phyloP scores from a whole-genome alignment of 2,329 filamentous ascomycete species.

The Beauveria scarabaeidicola region DNA sequence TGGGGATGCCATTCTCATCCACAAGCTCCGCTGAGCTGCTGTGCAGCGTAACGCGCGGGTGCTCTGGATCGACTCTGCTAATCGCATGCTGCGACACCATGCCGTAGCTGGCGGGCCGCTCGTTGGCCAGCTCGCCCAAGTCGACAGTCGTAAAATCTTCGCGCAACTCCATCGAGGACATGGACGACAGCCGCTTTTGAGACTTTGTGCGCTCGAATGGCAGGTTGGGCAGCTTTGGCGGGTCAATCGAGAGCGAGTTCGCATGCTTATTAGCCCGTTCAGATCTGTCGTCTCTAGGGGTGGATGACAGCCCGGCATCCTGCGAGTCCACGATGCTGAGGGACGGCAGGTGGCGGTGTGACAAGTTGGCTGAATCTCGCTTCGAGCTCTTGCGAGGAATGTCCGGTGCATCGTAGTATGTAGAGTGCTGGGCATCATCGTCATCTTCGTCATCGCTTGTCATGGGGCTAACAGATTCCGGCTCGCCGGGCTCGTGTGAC shows the following conservation, averaged over 20 bases:
- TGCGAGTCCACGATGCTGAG: slow-evolving; percentile 23
- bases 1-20: slow-evolving; percentile 24
- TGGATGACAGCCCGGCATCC: slow-evolving; percentile 9
- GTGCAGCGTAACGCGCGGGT: slow-evolving; percentile 36
- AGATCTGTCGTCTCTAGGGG: slow-evolving; percentile 1
- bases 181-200: slow-evolving; percentile 41
- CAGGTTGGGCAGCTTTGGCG: slow-evolving; percentile 31
- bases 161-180: slow-evolving; percentile 40
- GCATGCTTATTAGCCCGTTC: slow-evolving; percentile 6
- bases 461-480: slow-evolving; percentile 27
- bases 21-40: slow-evolving; percentile 51
- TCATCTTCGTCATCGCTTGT: slow-evolving; percentile 30
- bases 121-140: slow-evolving; percentile 28
- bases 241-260: slow-evolving; percentile 15
- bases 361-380: slow-evolving; percentile 37
- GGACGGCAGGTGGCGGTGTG: slow-evolving; percentile 26
- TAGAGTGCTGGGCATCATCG: slow-evolving; percentile 23
- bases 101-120: slow-evolving; percentile 46
- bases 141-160: slow-evolving; percentile 38
- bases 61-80: slow-evolving; percentile 43
- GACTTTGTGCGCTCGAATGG: slow-evolving; percentile 52
- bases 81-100: slow-evolving; percentile 51
- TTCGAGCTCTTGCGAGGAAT: slow-evolving; percentile 69
- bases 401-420: slow-evolving; percentile 36
- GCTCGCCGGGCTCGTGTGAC: not conserved